These are phyloP conservation scores for Heterobasidion irregulare DNA, from an alignment of 1,284 basidiomycete species.

Conservation along the genomic window DNA sequence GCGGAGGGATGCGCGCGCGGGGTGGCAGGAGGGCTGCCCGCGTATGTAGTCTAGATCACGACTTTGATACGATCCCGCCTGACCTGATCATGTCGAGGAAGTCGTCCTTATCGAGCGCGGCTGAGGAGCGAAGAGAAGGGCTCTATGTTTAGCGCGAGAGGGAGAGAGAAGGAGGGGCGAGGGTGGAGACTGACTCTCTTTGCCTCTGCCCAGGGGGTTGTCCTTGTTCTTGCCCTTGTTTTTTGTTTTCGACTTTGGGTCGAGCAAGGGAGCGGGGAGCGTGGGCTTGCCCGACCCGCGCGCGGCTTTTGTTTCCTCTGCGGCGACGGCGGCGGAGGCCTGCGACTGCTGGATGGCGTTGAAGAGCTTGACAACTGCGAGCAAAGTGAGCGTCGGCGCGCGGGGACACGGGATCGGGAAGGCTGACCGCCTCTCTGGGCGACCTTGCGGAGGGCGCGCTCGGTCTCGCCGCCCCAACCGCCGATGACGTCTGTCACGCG, in stretches of 20 bases:
- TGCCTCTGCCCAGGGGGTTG: constrained; percentile 40
- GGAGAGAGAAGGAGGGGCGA: not conserved
- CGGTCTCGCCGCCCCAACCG: constrained; percentile 76
- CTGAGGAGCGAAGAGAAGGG: constrained; percentile 21
- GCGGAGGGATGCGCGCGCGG: not conserved
- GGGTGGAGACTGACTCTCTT: constrained; percentile 38
- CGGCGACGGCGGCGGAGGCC: constrained; percentile 36
- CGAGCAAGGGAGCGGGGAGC: constrained; percentile 52
- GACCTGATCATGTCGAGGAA: constrained; percentile 76
- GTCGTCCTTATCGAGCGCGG: constrained; percentile 52
- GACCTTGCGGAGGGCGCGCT: constrained; percentile 68
- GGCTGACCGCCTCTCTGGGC: constrained; percentile 72
- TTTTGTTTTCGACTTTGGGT: constrained; percentile 34
- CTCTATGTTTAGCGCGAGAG: not conserved
- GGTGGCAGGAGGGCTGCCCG: not conserved
- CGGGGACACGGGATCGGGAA: not conserved
- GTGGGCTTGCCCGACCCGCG: constrained; percentile 69
- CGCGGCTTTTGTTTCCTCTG: constrained; percentile 47
- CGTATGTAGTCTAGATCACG: constrained; percentile 7
- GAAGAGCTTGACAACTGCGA: constrained; percentile 70
- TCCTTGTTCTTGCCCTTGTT: constrained; percentile 46
- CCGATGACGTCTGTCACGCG: constrained; percentile 70
- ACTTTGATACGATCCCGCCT: constrained; percentile 41
- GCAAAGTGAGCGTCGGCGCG: not conserved
- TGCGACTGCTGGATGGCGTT: constrained; percentile 79